Evolutionary conservation across 2,329 filamentous ascomycete species (phyloP).

Genomic region (Neopestalotiopsis sp.): DNA sequence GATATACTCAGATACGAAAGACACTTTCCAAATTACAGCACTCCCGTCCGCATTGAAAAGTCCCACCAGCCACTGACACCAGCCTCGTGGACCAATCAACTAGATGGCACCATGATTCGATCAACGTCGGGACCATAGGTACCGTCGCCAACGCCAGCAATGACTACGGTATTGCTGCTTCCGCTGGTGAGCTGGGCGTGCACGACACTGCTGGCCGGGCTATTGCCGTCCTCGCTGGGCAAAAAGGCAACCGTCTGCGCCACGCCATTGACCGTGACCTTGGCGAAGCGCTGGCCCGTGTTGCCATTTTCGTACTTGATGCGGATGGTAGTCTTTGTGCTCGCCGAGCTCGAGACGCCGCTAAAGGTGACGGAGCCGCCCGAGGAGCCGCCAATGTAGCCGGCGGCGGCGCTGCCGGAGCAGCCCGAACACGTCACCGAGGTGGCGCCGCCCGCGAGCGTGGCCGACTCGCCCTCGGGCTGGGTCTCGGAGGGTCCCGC

Average conservation of each 20-base stretch:
- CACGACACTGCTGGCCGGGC: constrained; percentile 50
- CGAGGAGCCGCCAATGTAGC: constrained; percentile 58
- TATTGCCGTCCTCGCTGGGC: constrained; percentile 49
- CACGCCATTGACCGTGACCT: constrained; percentile 61
- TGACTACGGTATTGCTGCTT: constrained; percentile 50
- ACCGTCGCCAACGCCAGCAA: constrained; percentile 44
- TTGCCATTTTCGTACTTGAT: constrained; percentile 64
- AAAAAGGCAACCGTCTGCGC: constrained; percentile 59
- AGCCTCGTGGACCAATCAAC: background rate
- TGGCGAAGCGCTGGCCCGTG: constrained; percentile 53
- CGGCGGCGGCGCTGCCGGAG: constrained; percentile 52
- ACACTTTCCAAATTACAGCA: too few species aligned
- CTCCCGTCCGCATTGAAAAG: too few species aligned
- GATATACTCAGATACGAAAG: too few species aligned
- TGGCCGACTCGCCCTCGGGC: constrained; percentile 57
- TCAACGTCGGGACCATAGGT: constrained; percentile 59
- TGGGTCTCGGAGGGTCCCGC: constrained; percentile 48
- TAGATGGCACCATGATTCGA: constrained; percentile 55
- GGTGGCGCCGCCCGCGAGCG: constrained; percentile 50
- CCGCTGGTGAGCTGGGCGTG: constrained; percentile 53
- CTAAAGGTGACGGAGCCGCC: constrained; percentile 53
- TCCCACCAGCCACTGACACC: background rate
- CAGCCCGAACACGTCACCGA: constrained; percentile 55
- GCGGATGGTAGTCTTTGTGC: constrained; percentile 54
- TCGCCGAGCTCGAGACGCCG: constrained; percentile 46